Percentiles rank a stretch among this genome's conserved stretches.
Evolutionary conservation across 2,329 filamentous ascomycete species (phyloP).

Genomic region (Diatrype stigma): DNA sequence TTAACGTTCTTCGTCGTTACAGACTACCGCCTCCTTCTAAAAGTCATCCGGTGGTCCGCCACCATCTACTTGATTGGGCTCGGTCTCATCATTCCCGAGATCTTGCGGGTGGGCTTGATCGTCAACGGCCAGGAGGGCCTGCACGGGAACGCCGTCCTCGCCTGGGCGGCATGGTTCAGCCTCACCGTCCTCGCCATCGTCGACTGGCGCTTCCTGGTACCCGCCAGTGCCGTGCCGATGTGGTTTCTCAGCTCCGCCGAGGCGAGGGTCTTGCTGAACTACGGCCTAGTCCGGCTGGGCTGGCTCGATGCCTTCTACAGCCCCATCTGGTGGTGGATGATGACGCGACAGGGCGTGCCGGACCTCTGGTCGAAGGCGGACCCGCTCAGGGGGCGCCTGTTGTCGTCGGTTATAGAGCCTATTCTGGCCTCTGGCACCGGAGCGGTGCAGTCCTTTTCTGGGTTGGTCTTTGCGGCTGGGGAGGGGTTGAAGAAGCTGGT

Average conservation of each 20-base stretch:
- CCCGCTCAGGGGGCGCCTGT: background rate
- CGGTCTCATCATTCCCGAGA: conserved; percentile 15
- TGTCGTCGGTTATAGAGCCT: background rate
- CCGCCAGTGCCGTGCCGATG: conserved; percentile 4
- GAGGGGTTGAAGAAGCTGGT: no score
- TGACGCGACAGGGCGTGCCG: background rate
- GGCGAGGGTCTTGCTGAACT: conserved; percentile 10
- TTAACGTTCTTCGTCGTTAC: conserved; percentile 17
- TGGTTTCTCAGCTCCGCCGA: conserved; percentile 11
- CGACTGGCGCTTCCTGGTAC: conserved; percentile 15
- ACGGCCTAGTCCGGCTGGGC: conserved; percentile 13
- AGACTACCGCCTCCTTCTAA: conserved; percentile 15
- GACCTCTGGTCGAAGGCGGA: background rate
- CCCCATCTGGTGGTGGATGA: background rate
- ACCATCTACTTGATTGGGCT: conserved; percentile 18
- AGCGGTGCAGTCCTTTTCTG: background rate
- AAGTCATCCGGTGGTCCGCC: conserved; percentile 16
- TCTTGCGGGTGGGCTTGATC: conserved; percentile 16
- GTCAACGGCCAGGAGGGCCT: conserved; percentile 9
- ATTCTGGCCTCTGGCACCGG: background rate
- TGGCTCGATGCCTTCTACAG: background rate
- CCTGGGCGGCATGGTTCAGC: conserved; percentile 18
- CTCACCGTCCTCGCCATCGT: conserved; percentile 7
- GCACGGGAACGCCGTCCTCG: conserved; percentile 14
- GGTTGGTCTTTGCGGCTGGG: no score